phyloP scores from a whole-genome alignment of 2,329 filamentous ascomycete species.

The Aspergillus eucalypticola region DNA sequence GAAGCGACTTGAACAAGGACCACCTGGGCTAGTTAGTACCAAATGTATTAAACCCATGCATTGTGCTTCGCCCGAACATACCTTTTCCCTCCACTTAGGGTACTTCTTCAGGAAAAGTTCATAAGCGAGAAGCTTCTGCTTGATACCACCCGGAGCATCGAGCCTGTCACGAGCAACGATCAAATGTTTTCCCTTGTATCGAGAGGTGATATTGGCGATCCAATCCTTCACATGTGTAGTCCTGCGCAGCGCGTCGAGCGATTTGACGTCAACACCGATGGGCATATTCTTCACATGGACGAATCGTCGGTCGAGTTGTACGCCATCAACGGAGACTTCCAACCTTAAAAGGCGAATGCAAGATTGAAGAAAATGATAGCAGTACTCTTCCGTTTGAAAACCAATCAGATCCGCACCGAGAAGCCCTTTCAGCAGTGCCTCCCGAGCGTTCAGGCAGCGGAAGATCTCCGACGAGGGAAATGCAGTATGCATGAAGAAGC shows the following conservation, averaged over 20 bases:
- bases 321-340: slow-evolving; percentile 79
- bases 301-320: slow-evolving; percentile 85
- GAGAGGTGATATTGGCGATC: slow-evolving; percentile 74
- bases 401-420: slow-evolving; percentile 87
- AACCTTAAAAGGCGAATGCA: slow-evolving; percentile 84
- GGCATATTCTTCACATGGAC: slow-evolving; percentile 79
- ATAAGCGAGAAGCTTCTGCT: slow-evolving; percentile 86
- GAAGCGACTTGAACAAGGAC: slow-evolving; percentile 92
- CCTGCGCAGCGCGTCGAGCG: slow-evolving; percentile 67
- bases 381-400: slow-evolving; percentile 91
- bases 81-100: slow-evolving; percentile 78
- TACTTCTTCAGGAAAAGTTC: slow-evolving; percentile 91
- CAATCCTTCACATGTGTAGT: slow-evolving; percentile 72
- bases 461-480: slow-evolving; percentile 97
- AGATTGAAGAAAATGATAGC: slow-evolving; percentile 88
- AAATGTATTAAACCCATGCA: not conserved
- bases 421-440: slow-evolving; percentile 83
- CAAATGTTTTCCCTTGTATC: slow-evolving; percentile 81
- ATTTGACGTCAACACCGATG: slow-evolving; percentile 82
- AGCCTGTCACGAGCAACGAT: slow-evolving; percentile 93
- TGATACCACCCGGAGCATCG: slow-evolving; percentile 84
- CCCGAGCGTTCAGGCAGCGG: slow-evolving; percentile 79
- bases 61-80: slow-evolving; percentile 25
- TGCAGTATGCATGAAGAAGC: slow-evolving; percentile 90
- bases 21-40: slow-evolving; percentile 50